These are phyloP conservation scores for Abortiporus biennis DNA, from an alignment of 1,284 basidiomycete species.

Conservation along the genomic window DNA sequence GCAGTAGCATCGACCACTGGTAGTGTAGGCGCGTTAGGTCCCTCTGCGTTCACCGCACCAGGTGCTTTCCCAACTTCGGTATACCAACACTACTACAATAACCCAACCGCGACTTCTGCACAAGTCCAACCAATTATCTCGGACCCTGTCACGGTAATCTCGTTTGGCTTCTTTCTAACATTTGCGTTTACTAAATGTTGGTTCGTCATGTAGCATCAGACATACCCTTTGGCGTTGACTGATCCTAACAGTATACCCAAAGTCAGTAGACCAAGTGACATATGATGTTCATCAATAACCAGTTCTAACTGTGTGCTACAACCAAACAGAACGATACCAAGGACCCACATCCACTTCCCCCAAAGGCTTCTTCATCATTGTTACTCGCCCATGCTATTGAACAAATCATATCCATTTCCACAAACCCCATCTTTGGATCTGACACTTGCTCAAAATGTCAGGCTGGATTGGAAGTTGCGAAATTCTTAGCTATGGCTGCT, in stretches of 20 bases:
- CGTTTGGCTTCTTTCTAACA: constrained; percentile 4
- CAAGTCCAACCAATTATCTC: constrained; percentile 69
- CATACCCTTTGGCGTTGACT: constrained; percentile 53
- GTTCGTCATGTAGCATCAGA: constrained; percentile 36
- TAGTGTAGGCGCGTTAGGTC: constrained; percentile 19
- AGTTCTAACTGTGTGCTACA: background rate
- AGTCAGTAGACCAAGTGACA: constrained; percentile 18
- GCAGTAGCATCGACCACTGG: constrained; percentile 3
- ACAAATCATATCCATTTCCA: constrained; percentile 48
- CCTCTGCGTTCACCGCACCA: constrained; percentile 49
- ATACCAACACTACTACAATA: constrained; percentile 62
- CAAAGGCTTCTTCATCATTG: constrained; percentile 34
- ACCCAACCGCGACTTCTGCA: constrained; percentile 59
- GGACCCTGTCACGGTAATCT: constrained; percentile 54
- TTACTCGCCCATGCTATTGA: constrained; percentile 44
- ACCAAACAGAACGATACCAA: constrained; percentile 39
- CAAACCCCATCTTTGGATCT: constrained; percentile 42
- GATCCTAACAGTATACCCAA: constrained; percentile 50
- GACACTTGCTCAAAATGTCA: constrained; percentile 59
- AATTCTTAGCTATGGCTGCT: constrained; percentile 61
- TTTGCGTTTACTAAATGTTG: background rate
- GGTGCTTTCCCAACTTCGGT: constrained; percentile 61
- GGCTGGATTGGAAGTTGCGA: constrained; percentile 54
- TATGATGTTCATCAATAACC: background rate
- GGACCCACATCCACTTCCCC: constrained; percentile 64